These are phyloP conservation scores for Penicillium sp. DNA, from an alignment of 2,329 filamentous ascomycete genomes.

Conservation along the genomic window DNA sequence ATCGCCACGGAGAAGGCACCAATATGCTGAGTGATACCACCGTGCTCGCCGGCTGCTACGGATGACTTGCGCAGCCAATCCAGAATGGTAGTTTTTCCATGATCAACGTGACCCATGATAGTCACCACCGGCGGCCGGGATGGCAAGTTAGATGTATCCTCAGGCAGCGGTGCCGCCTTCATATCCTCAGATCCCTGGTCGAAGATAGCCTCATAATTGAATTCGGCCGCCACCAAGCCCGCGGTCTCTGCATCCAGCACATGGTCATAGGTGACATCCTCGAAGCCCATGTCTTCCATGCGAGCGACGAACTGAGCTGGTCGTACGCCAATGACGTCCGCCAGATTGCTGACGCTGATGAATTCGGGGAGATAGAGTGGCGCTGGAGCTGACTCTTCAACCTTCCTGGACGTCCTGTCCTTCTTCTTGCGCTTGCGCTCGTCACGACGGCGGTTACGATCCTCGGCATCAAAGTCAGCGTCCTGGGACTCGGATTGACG, in stretches of 20 bases:
- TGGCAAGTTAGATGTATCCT: conserved; percentile 67
- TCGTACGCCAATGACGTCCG: conserved; percentile 69
- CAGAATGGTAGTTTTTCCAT: conserved; percentile 94
- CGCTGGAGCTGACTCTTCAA: conserved; percentile 46
- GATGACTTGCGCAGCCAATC: conserved; percentile 93
- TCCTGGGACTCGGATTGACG: conserved; percentile 29
- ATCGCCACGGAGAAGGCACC: conserved; percentile 92
- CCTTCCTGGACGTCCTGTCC: conserved; percentile 38
- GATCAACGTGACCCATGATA: conserved; percentile 99
- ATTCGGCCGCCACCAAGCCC: conserved; percentile 85
- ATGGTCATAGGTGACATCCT: conserved; percentile 76
- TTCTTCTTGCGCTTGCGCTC: conserved; percentile 40
- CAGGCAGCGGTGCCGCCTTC: conserved; percentile 64
- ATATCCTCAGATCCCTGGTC: conserved; percentile 69
- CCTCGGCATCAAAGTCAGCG: conserved; percentile 38
- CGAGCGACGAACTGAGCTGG: conserved; percentile 69
- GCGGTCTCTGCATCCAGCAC: conserved; percentile 89
- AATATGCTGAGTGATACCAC: conserved; percentile 97
- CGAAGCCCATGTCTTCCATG: conserved; percentile 83
- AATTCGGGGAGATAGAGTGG: conserved; percentile 82
- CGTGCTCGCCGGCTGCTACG: conserved; percentile 85
- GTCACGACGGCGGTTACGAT: conserved; percentile 33
- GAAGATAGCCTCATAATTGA: conserved; percentile 82
- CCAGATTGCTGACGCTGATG: conserved; percentile 82
- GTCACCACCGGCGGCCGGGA: conserved; percentile 87